Percentiles rank a stretch among this genome's conserved stretches.
phyloP scores from a whole-genome alignment of 140 eudicot genomes.

The Anethum foeniculum region DNA sequence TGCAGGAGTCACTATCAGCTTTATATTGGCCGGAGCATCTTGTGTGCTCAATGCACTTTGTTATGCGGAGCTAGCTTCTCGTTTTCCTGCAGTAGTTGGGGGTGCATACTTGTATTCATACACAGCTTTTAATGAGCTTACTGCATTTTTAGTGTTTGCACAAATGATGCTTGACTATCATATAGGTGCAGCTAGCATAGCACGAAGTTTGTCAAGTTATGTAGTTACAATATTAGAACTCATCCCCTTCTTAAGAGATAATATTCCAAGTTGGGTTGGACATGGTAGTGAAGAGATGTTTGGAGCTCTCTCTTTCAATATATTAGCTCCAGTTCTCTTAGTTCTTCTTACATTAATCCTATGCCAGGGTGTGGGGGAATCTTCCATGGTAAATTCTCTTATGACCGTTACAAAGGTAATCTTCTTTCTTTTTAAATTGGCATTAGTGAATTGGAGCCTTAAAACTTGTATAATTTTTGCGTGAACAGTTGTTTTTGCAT shows the following conservation, averaged over 20 bases:
- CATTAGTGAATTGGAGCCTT: background rate
- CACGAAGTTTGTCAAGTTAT: constrained; percentile 88
- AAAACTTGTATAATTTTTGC: background rate
- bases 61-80: constrained; percentile 89
- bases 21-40: constrained; percentile 78
- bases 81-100: constrained; percentile 95
- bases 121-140: constrained; percentile 92
- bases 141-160: constrained; percentile 85
- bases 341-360: constrained; percentile 58
- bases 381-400: constrained; percentile 61
- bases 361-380: constrained; percentile 80
- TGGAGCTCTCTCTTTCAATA: constrained; percentile 64
- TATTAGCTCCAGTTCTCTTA: constrained; percentile 78
- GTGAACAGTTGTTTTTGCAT: background rate
- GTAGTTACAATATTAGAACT: constrained; percentile 55
- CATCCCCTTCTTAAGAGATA: constrained; percentile 47
- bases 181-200: constrained; percentile 97
- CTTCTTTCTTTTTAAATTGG: background rate
- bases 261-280: constrained; percentile 84
- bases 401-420: constrained; percentile 85
- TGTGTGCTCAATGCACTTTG: constrained; percentile 91
- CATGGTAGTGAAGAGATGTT: constrained; percentile 60
- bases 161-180: constrained; percentile 96
- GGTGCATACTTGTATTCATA: constrained; percentile 88
- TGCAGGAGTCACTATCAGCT: constrained; percentile 90